Evolutionary conservation across 2,329 filamentous ascomycete species (phyloP).

Genomic region (Phialophora chinensis): DNA sequence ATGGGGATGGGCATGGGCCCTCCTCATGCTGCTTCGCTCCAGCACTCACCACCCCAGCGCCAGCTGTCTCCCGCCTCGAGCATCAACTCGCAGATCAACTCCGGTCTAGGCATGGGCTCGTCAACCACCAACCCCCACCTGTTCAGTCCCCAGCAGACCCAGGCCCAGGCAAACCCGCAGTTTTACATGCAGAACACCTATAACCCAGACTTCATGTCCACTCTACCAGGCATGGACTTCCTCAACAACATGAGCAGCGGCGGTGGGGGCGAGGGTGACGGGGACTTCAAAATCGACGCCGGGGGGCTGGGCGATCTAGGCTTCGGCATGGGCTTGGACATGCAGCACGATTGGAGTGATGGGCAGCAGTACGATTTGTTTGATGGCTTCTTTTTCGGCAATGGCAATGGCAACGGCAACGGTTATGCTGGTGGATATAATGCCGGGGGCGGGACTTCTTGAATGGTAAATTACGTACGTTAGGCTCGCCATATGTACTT

Average conservation of each 20-base stretch:
- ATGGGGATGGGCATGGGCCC: neutral
- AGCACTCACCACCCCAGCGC: conserved; percentile 19
- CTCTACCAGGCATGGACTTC: conserved; percentile 38
- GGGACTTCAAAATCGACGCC: conserved; percentile 42
- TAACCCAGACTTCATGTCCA: conserved; percentile 40
- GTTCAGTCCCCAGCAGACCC: conserved; percentile 17
- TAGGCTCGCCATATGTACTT: no score
- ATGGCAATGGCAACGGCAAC: conserved; percentile 33
- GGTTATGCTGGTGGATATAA: conserved; percentile 11
- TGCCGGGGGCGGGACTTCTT: neutral
- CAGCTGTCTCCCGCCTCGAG: conserved; percentile 30
- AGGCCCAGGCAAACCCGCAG: conserved; percentile 7
- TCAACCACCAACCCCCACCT: conserved; percentile 18
- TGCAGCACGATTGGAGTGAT: conserved; percentile 57
- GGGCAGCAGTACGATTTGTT: conserved; percentile 56
- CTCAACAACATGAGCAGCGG: conserved; percentile 36
- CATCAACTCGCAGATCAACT: conserved; percentile 32
- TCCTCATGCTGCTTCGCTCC: neutral
- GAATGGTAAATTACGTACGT: neutral
- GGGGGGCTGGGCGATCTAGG: conserved; percentile 44
- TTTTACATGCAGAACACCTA: conserved; percentile 38
- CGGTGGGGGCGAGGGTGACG: conserved; percentile 35
- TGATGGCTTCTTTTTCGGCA: conserved; percentile 63
- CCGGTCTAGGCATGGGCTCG: conserved; percentile 25
- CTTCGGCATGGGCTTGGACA: conserved; percentile 48